phyloP scores from a whole-genome alignment of 768 basidiomycete genomes.

The Clathrus columnatus region DNA sequence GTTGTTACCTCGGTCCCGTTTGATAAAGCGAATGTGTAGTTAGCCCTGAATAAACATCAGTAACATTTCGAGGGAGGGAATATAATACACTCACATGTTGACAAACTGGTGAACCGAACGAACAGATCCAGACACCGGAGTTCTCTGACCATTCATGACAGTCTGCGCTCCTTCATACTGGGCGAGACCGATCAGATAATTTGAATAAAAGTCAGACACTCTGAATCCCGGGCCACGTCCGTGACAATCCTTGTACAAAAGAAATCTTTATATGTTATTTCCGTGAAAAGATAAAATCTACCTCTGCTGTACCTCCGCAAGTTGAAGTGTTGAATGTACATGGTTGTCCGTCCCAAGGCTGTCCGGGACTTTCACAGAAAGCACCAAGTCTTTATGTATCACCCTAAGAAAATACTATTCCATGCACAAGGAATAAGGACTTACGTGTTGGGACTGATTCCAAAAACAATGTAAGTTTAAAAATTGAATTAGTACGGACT shows the following conservation, averaged over 20 bases:
- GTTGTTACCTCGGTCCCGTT: constrained; percentile 63
- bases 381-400: constrained; percentile 44
- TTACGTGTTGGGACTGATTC: constrained; percentile 65
- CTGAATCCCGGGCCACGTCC: constrained; percentile 63
- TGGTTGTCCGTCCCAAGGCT: constrained; percentile 53
- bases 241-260: constrained; percentile 5
- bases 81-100: constrained; percentile 45
- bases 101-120: constrained; percentile 64
- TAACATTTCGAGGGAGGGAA: not conserved
- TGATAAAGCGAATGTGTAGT: constrained; percentile 50
- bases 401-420: constrained; percentile 4
- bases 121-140: constrained; percentile 48
- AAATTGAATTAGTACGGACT: not conserved
- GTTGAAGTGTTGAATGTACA: constrained; percentile 70
- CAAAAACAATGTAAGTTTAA: not conserved
- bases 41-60: constrained; percentile 36
- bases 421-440: constrained; percentile 18
- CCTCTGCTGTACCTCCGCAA: constrained; percentile 36
- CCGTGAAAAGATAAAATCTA: not conserved
- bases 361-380: constrained; percentile 69
- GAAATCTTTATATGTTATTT: not conserved
- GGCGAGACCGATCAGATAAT: constrained; percentile 56
- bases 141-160: constrained; percentile 48
- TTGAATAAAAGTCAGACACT: constrained; percentile 68
- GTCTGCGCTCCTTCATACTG: constrained; percentile 63